phyloP scores from a whole-genome alignment of 108 stramenopile genomes.

The Heterococcus sp. region DNA sequence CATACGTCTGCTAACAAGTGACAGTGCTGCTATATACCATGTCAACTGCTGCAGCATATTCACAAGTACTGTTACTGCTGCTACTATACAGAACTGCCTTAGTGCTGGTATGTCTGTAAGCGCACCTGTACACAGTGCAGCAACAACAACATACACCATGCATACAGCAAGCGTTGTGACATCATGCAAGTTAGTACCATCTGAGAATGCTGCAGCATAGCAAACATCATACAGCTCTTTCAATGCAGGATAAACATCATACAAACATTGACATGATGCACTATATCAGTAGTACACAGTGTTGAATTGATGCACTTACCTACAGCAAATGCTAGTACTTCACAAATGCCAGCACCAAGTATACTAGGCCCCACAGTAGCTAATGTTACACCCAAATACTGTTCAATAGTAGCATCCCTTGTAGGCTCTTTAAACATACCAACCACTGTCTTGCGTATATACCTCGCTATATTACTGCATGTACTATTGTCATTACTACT shows the following conservation, averaged over 20 bases:
- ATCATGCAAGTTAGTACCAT: no score
- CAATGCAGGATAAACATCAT: no score
- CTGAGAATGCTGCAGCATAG: constrained; percentile 39
- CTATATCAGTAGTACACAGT: constrained; percentile 50
- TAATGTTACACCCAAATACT: neutral
- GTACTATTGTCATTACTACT: no score
- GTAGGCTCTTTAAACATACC: neutral
- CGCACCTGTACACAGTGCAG: no score
- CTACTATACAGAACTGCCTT: constrained; percentile 50
- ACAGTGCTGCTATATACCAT: constrained; percentile 47
- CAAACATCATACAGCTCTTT: no score
- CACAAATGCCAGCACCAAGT: neutral
- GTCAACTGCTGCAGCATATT: constrained; percentile 49
- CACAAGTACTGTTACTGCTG: constrained; percentile 37
- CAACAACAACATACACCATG: no score
- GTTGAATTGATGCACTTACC: constrained; percentile 30
- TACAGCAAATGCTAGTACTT: neutral
- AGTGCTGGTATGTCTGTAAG: constrained; percentile 52
- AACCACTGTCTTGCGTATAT: no score
- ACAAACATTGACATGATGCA: no score
- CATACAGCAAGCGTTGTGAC: no score
- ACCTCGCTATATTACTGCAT: no score
- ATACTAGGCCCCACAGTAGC: neutral
- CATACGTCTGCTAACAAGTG: constrained; percentile 22
- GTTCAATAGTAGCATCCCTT: neutral